Base-by-base conservation (phyloP, 495 filamentous ascomycete genomes). In the Podospora bellae-mahoneyi region DNA sequence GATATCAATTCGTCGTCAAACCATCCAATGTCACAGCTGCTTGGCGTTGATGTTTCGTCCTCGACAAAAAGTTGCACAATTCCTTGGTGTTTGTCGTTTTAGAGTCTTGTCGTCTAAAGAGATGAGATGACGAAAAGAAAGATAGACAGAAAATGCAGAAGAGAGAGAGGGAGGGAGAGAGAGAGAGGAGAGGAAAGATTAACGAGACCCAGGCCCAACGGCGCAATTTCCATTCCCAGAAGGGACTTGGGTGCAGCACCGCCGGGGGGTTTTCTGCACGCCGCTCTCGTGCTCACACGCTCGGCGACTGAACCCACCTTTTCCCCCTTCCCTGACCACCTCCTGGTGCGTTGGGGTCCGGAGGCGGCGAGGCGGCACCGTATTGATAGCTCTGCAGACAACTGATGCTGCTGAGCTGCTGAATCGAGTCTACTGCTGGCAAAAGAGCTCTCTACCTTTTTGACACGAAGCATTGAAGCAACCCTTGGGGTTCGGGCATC, bases 11-110 rank as follows among this genome's bases (percentile, higher is more conserved):
- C 23, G 60, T 53, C 56, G 71, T 65, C 64, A 71, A 68, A 69
- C 65, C 73, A 67, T 68, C 64, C 56, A 71, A 26, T 23, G 44
- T 28, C 65, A 66, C 32, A 34, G 15, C 39, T 56, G 15, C 39
- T 56, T 54, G 55, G 9, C 6, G 56, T 58, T 66, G 18, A 28
- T 28, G 48, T 23, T 58, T 65, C 10, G 60, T 48, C 23, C 54
- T 23, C 13, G 39, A 34, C 20, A 44, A 66, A 39, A 7, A 61
- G 39, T 39, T 30, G 23, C 65, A 56, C 32, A 44, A 67, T 55
- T 19, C 3, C 20, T 44, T 32, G 23, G 59, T 32, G 59, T n/a
- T 61, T 27, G 59, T 16, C 23, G 56, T 28, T 61, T 20, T 3
- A 23, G 32, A 20, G 28, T 28, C 18, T 28, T 61, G 59, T 18